phyloP scores from a whole-genome alignment of 2,329 filamentous ascomycete genomes.

The Juglanconis oblonga region DNA sequence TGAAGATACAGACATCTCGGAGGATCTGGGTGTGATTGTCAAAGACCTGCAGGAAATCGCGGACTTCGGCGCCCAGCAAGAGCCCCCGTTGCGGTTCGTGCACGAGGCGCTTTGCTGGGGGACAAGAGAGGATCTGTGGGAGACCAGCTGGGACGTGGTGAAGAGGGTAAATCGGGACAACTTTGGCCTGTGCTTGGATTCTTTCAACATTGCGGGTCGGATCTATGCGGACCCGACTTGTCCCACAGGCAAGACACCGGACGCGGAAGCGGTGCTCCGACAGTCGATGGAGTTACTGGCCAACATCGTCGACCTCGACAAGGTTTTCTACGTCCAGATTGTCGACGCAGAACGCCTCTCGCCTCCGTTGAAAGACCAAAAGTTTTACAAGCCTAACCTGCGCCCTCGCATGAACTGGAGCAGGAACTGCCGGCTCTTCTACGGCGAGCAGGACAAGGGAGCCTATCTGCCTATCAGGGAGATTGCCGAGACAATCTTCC shows the following conservation, averaged over 20 bases:
- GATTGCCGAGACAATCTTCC: slow-evolving; percentile 59
- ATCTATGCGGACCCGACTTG: slow-evolving; percentile 68
- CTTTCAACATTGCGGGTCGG: slow-evolving; percentile 71
- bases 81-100: slow-evolving; percentile 61
- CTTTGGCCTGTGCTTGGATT: slow-evolving; percentile 75
- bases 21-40: slow-evolving; percentile 54
- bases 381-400: slow-evolving; percentile 57
- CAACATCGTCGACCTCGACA: slow-evolving; percentile 46
- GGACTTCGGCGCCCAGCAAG: slow-evolving; percentile 59
- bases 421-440: slow-evolving; percentile 69
- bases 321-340: slow-evolving; percentile 74
- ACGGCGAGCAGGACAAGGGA: slow-evolving; percentile 58
- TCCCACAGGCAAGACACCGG: slow-evolving; percentile 45
- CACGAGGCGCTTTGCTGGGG: slow-evolving; percentile 76
- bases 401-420: slow-evolving; percentile 73
- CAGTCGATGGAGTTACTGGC: slow-evolving; percentile 55
- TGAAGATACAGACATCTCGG: slow-evolving; percentile 39
- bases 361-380: slow-evolving; percentile 57
- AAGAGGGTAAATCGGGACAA: slow-evolving; percentile 63
- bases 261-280: slow-evolving; percentile 54
- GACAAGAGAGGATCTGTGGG: slow-evolving; percentile 69
- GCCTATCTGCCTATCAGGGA: slow-evolving; percentile 66
- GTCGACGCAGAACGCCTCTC: slow-evolving; percentile 68
- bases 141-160: slow-evolving; percentile 67
- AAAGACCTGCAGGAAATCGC: slow-evolving; percentile 63